These are phyloP conservation scores for Kalaharituber pfeilii DNA, from an alignment of 2,329 filamentous ascomycete genomes.

Conservation along the genomic window DNA sequence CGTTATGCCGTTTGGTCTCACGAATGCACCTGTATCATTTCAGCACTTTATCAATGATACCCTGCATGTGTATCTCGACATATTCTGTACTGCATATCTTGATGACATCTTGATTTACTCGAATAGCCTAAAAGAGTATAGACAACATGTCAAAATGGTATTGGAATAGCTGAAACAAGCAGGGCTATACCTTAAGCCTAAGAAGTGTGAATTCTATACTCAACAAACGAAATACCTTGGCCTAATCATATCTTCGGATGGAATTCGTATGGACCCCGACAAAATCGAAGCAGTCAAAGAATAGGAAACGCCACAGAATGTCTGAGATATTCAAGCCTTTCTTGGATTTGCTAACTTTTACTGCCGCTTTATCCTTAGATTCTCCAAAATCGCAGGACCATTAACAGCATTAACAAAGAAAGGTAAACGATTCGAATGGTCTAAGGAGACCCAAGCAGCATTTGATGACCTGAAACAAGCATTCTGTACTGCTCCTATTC, in stretches of 20 bases:
- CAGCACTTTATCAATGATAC: slow-evolving; percentile 20
- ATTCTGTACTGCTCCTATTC: slow-evolving; percentile 11
- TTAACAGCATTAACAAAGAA: slow-evolving; percentile 2
- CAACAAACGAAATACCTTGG: slow-evolving; percentile 15
- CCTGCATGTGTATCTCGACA: slow-evolving; percentile 18
- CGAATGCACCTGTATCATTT: slow-evolving; percentile 5
- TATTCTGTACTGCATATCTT: slow-evolving; percentile 20
- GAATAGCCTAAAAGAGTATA: slow-evolving; percentile 10
- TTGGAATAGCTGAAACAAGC: slow-evolving; percentile 5
- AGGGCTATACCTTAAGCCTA: slow-evolving; percentile 4
- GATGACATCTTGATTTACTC: slow-evolving; percentile 26
- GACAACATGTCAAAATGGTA: slow-evolving; percentile 6
- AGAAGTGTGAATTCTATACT: slow-evolving; percentile 18
- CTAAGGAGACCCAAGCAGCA: not conserved
- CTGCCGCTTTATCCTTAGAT: slow-evolving; percentile 20
- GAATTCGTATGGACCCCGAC: slow-evolving; percentile 16
- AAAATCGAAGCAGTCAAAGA: slow-evolving; percentile 17
- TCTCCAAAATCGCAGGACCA: slow-evolving; percentile 5
- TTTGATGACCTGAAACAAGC: slow-evolving; percentile 12
- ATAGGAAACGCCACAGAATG: slow-evolving; percentile 7
- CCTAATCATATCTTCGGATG: slow-evolving; percentile 11
- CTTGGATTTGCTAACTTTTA: slow-evolving; percentile 16
- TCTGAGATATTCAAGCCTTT: slow-evolving; percentile 19
- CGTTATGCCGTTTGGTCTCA: slow-evolving; percentile 12
- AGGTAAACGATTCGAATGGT: not conserved